Conservation (phyloP, 768 basidiomycete genomes). For the Kwoniella dejecticola region DNA sequence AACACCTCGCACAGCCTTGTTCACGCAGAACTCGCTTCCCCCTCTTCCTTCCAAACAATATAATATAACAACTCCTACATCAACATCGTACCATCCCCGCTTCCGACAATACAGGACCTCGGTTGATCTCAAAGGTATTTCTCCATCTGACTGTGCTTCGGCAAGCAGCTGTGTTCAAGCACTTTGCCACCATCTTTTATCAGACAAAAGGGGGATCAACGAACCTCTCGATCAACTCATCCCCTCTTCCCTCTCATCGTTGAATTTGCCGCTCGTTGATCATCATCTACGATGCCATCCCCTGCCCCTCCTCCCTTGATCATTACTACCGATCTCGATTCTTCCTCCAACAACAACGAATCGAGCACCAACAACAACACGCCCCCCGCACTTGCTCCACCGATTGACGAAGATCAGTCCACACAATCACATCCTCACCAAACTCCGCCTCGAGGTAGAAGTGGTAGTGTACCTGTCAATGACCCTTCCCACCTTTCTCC, state of each 20-base stretch:
- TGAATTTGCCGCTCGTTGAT: neutral
- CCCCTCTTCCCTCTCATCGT: neutral
- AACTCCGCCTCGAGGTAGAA: slow-evolving; percentile 22
- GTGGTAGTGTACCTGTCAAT: slow-evolving; percentile 3
- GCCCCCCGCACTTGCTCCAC: slow-evolving; percentile 15
- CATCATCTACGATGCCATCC: slow-evolving; percentile 10
- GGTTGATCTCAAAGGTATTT: neutral
- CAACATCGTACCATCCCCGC: neutral
- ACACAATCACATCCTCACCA: neutral
- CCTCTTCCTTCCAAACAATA: neutral
- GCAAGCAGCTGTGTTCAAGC: slow-evolving; percentile 2
- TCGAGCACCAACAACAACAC: slow-evolving; percentile 12
- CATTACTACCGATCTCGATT: slow-evolving; percentile 47
- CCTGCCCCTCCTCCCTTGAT: slow-evolving; percentile 37
- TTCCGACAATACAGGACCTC: neutral
- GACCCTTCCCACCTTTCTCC: slow-evolving; percentile 34
- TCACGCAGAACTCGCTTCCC: neutral
- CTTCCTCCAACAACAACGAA: slow-evolving; percentile 9
- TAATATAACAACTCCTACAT: neutral
- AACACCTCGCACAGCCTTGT: too few relatives aligned
- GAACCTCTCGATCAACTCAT: neutral
- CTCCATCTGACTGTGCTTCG: neutral
- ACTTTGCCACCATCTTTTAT: slow-evolving; percentile 3
- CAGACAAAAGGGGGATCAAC: slow-evolving; percentile 1
- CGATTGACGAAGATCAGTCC: slow-evolving; percentile 15